Evolutionary conservation across 2,329 filamentous ascomycete species (phyloP).

Genomic region (Sclerotinia nivalis): DNA sequence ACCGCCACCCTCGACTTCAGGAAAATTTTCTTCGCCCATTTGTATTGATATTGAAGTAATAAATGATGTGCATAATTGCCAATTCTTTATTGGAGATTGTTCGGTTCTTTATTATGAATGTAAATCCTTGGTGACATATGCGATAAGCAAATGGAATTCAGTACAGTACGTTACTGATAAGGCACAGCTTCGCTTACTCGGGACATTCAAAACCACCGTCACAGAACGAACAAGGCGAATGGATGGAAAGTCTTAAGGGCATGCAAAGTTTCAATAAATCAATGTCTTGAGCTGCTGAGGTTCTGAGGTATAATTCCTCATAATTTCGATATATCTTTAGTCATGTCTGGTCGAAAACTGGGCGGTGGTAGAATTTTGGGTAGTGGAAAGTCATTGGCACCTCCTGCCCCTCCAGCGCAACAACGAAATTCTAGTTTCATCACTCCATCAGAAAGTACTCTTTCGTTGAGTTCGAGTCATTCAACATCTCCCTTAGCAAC

Average conservation of each 20-base stretch:
- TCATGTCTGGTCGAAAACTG: conserved; percentile 81
- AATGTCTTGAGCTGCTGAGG: conserved; percentile 34
- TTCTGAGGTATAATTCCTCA: conserved; percentile 30
- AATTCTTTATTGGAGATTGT: conserved; percentile 10
- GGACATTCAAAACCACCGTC: conserved; percentile 15
- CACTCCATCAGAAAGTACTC: conserved; percentile 67
- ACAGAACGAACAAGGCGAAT: conserved; percentile 6
- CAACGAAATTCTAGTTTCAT: conserved; percentile 45
- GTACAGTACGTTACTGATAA: conserved; percentile 9
- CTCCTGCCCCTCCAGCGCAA: conserved; percentile 52
- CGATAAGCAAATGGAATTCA: conserved; percentile 16
- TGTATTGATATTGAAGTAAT: conserved; percentile 24
- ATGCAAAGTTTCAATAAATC: conserved; percentile 5
- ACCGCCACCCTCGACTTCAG: conserved; percentile 82
- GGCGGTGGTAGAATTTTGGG: conserved; percentile 91
- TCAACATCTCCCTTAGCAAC: conserved; percentile 57
- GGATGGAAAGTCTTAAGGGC: conserved; percentile 14
- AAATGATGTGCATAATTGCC: conserved; percentile 17
- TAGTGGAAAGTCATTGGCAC: conserved; percentile 78
- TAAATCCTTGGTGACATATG: conserved; percentile 15
- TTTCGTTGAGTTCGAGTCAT: conserved; percentile 74
- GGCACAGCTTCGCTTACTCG: conserved; percentile 22
- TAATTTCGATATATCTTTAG: conserved; percentile 31
- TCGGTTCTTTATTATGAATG: conserved; percentile 9
- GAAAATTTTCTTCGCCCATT: conserved; percentile 54